Evolutionary conservation across 2,329 filamentous ascomycete species (phyloP), one percentile per base, ranked within the genome.

Genomic region (Cyanodermella asteris): DNA sequence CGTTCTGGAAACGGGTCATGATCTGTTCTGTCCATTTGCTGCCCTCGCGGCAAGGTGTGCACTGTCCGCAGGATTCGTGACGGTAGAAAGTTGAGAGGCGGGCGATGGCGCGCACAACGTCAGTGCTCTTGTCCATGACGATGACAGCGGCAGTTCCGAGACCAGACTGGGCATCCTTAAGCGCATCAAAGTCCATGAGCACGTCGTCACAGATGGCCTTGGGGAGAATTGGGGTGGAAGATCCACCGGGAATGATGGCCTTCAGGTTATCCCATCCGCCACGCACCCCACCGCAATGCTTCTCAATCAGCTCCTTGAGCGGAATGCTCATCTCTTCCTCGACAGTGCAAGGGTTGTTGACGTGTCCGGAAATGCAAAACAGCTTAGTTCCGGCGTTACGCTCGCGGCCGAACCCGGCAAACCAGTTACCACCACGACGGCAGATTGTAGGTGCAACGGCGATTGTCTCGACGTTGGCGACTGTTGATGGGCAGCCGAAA

Each of bases 291-390:
- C 87, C 87, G 47, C 87, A 94, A 65, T 97, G 87, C 59, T 80
- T 87, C 35, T 97, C 87, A 41, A 97, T 94, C 34, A 97, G 69
- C 53, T 97, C 87, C 22, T 77, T 73, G 31, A 97, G 68, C 21
- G 87, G 75, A 38, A 97, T 97, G 26, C 78, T 91, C 87, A 97
- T 97, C 57, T 97, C 87, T 57, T 97, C 87, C 53, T 97, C 87
- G 32, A 97, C 87, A 1, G 87, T 94, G 51, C 69, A 80, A 27
- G 87, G 87, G 60, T 94, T 90, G 65, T 97, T 97, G 58, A 97
- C 87, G 51, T 94, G 80, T 15, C 87, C 87, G 27, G 84, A 94
- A 48, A 97, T 94, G 42, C 82, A 93, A 61, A 75, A 97, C 20
- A 97, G 74, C 63, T 97, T 97, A 36, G 87, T 97, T 42, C 87